These are phyloP conservation scores for Cystobasidium onofrii DNA, from an alignment of 768 basidiomycete species.

Conservation along the genomic window DNA sequence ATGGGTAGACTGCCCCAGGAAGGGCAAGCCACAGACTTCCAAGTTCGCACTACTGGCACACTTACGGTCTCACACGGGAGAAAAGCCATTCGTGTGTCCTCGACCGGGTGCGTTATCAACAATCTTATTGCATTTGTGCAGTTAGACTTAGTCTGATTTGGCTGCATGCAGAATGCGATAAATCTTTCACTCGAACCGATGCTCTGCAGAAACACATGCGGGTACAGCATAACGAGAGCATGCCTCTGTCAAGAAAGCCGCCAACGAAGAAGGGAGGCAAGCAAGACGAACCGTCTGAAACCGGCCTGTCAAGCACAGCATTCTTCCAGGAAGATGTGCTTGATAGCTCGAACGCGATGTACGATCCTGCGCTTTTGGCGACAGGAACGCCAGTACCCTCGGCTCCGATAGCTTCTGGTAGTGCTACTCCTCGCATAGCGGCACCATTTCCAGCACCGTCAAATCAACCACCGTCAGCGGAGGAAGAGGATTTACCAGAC, in stretches of 20 bases:
- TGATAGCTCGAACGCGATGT: conserved; percentile 14
- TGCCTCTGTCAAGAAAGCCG: conserved; percentile 57
- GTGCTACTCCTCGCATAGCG: conserved; percentile 11
- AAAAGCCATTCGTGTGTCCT: conserved; percentile 80
- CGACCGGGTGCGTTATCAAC: conserved; percentile 56
- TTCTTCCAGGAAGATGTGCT: not conserved
- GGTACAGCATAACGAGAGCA: conserved; percentile 66
- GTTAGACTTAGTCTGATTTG: not conserved
- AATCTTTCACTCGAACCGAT: conserved; percentile 88
- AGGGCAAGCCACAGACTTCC: conserved; percentile 75
- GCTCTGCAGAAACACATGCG: conserved; percentile 83
- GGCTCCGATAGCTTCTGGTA: not conserved
- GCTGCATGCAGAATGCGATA: conserved; percentile 69
- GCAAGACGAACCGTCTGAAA: not conserved
- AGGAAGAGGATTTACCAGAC: conserved; percentile 1
- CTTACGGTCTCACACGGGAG: conserved; percentile 83
- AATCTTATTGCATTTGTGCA: not conserved
- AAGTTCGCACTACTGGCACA: conserved; percentile 85
- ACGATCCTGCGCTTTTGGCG: conserved; percentile 11
- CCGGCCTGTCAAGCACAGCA: not conserved
- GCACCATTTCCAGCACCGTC: not conserved
- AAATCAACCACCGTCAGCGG: not conserved
- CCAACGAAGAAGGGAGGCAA: conserved; percentile 31
- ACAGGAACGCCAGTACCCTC: conserved; percentile 23
- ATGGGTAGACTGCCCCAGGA: conserved; percentile 72